Evolutionary conservation across 228 moss, liverwort and hornwort genomes (phyloP), one percentile per base, ranked within the genome.

Genomic region (Sphagnum magellanicum): DNA sequence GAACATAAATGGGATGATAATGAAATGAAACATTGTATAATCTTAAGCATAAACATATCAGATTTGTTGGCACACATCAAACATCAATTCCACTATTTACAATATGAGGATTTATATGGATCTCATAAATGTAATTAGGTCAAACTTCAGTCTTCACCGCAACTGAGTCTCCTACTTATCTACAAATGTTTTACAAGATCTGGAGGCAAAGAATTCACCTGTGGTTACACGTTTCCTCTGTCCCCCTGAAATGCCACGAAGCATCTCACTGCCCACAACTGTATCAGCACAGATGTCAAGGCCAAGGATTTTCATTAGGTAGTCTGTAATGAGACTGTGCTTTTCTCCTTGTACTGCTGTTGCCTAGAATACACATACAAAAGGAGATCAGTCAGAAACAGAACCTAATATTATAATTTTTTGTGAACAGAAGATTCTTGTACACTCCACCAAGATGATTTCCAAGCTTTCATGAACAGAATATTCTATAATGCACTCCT

Each of bases 211-310:
- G 55, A 55, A 55, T 59, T 90, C 90, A 90, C 90, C 90, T 73
- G 87, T 74, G 49, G 95, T 95, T n/a, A 95, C 95, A 71, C 95
- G 88, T 78, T 95, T 95, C 68, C 68, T 82, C 74, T 95, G 95
- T 46, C 95, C 95, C 70, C 95, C 95, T 5, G 95, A 95, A 65
- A 95, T 89, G 16, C 95, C 95, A 65, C 95, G 90, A 47, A 95
- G 81, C 92, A 95, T 92, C 12, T 92, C 92, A 74, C 76, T 89
- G 63, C 95, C 95, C 60, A 95, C 92, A 4, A 92, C 79, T n/a
- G 86, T 95, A 62, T 95, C 95, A n/a, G 92, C 92, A 74, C 95
- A 95, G 48, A 95, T 81, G 48, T 95, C 95, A 48, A 95, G 90
- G 72, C 92, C 95, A 62, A 95, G 74, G 67, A 95, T 79, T 75